Conservation (phyloP, 768 basidiomycete species). For the Lactarius indigo region DNA sequence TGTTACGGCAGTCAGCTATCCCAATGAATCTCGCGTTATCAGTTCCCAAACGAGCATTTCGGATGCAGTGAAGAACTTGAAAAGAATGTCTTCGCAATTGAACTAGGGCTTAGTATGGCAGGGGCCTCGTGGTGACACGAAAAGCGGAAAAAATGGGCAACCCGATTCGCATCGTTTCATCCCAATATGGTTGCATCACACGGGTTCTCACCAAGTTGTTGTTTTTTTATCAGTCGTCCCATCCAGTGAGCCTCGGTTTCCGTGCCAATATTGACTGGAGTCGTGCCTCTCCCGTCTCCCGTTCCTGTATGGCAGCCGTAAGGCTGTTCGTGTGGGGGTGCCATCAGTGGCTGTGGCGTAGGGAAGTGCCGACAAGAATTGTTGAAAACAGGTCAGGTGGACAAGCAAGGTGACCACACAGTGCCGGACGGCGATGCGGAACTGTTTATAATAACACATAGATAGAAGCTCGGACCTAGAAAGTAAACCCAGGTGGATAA, state of each 20-base stretch:
- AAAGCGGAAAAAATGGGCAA: background rate
- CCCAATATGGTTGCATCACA: background rate
- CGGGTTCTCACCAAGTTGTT: background rate
- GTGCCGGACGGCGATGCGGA: background rate
- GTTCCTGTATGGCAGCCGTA: background rate
- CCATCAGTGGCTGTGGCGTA: background rate
- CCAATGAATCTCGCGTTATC: background rate
- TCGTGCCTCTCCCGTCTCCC: background rate
- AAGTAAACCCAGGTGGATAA: background rate
- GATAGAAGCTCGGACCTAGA: background rate
- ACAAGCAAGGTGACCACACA: background rate
- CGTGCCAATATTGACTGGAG: background rate
- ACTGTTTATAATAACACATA: background rate
- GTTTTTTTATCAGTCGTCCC: background rate
- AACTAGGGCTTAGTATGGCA: background rate
- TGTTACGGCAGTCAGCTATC: background rate
- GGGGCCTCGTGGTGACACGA: background rate
- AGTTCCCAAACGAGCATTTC: background rate
- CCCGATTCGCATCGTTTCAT: background rate
- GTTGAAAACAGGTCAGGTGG: conserved; percentile 15
- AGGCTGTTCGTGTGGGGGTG: background rate
- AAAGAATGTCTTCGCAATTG: background rate
- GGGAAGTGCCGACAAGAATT: background rate
- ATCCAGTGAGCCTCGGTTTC: background rate
- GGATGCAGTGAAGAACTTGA: background rate